Base-by-base conservation (phyloP, 2,329 filamentous ascomycete species). In the Diaporthe aspalathi region DNA sequence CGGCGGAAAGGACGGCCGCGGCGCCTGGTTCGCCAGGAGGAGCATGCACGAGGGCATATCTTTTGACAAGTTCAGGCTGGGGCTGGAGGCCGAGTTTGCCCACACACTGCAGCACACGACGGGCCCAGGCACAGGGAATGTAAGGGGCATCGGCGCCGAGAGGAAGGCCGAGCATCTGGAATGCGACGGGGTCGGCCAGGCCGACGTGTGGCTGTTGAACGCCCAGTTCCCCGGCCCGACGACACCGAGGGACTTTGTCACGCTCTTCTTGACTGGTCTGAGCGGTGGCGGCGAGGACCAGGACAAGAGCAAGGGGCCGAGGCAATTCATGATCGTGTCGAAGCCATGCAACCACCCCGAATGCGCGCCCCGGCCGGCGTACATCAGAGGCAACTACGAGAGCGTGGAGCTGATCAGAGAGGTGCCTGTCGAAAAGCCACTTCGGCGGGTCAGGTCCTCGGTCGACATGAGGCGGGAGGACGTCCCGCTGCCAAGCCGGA, bases 351-450 rank as follows among this genome's bases (percentile, higher is more conserved):
- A 87, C 24, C 94, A 98, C 79, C 90, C 91, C 0, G 90, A 94
- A 71, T 91, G 92, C 43, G 91, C 91, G 24, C 86, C 87, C 16
- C 86, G 92, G 12, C 83, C 88, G 71, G 93, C 93, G 20, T 95
- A 92, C 79, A 93, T 97, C 62, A 88, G 94, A 50, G 95, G 95
- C 3, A 87, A 91, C 74, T 98, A 98, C 76, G 95, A 98, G 83
- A 97, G 93, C 1, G 92, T 98, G 20, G 95, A 98, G 81, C 87
- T 97, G 75, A 95, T 98, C 70, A 87, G 95, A 63, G 95, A 98
- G 81, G 88, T 98, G 17, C 92, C 91, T 0, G 79, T 90, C 12
- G 83, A 85, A 53, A 79, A 84, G 74, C 79, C 82, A 3, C 73
- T 83, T 12, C 82, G 82, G 40, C 82, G 82, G 73, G 81, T 81